Conservation (phyloP, 352 stramenopile genomes). For the Pythium pyrilobum region DNA sequence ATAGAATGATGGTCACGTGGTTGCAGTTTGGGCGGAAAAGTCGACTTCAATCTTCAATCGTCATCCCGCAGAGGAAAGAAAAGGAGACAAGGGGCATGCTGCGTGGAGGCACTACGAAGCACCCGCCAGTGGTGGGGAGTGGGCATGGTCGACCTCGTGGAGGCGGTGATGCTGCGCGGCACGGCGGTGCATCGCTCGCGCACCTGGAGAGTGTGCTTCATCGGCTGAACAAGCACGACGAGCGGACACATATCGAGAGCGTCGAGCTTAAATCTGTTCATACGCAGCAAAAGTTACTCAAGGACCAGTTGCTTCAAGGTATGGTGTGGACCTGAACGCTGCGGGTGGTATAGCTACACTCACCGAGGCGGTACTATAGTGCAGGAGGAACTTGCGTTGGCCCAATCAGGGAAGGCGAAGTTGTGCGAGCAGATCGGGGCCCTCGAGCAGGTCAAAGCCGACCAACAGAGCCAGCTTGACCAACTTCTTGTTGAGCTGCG, state of each 20-base stretch:
- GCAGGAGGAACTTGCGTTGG: conserved; percentile 46
- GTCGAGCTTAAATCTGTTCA: conserved; percentile 37
- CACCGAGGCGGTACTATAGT: conserved; percentile 20
- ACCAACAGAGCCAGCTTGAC: conserved; percentile 37
- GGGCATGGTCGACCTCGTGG: too few species aligned
- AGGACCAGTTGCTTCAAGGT: conserved; percentile 50
- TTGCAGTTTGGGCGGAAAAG: conserved; percentile 26
- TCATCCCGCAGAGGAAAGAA: not conserved
- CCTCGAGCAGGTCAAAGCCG: conserved; percentile 41
- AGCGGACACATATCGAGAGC: conserved; percentile 36
- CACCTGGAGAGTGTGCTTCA: conserved; percentile 54
- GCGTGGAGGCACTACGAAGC: not conserved
- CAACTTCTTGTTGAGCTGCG: conserved; percentile 42
- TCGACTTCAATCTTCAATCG: conserved; percentile 8
- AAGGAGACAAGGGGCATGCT: not conserved
- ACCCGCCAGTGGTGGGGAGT: not conserved
- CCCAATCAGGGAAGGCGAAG: conserved; percentile 37
- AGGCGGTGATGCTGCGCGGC: too few species aligned
- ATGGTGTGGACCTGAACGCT: not conserved
- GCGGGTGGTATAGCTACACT: not conserved
- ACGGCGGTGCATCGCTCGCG: conserved; percentile 22
- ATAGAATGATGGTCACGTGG: conserved; percentile 37
- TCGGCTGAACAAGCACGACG: conserved; percentile 43
- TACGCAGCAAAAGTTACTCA: conserved; percentile 48
- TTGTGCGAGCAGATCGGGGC: conserved; percentile 55